Base-by-base conservation (phyloP, 768 basidiomycete species). In the Pleurotus cornucopiae region DNA sequence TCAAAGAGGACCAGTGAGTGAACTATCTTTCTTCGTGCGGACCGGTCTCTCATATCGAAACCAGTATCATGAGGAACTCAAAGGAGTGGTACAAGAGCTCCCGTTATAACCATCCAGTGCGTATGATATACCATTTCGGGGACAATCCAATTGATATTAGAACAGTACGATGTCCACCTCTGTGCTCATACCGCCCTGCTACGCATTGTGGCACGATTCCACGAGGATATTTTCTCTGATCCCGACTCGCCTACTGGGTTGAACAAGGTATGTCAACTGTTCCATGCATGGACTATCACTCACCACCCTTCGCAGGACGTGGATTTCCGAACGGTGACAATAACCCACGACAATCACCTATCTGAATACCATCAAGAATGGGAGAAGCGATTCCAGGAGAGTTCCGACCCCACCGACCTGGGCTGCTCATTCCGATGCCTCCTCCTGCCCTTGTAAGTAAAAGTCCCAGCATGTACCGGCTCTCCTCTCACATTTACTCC, bases 1-100 rank as follows among this genome's bases (percentile, higher is more conserved):
- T 95, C 65, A 88, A 88, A 62, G 92, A 94, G 63, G 91, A 94
- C 65, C 86, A 80, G 85, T 85, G 61, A 53, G 83, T 73, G 6
- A 34, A 30, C 39, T 38, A 11, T 4, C 3, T 34, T 34, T 11
- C 9, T 34, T n/a, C n/a, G n/a, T 44, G 1, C 9, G 41, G 14
- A 21, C 41, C 7, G 30, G 30, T 34, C n/a, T 44, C 41, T 12
- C 41, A 44, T 44, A 4, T 16, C 41, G 5, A 44, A 44, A 16
- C 30, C 60, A 85, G 83, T 55, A 83, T 88, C 60, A 82, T 89
- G 53, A 80, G 91, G 30, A 80, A 84, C 63, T 83, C 85, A 5
- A 77, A 76, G 34, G 83, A 88, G 41, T 92, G 89, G 89, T 91
- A 91, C 66, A 85, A 79, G 66, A 80, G 75, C 58, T 89, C 85